These are phyloP conservation scores for Phialophora chinensis DNA, from an alignment of 2,329 filamentous ascomycete genomes.

Conservation along the genomic window DNA sequence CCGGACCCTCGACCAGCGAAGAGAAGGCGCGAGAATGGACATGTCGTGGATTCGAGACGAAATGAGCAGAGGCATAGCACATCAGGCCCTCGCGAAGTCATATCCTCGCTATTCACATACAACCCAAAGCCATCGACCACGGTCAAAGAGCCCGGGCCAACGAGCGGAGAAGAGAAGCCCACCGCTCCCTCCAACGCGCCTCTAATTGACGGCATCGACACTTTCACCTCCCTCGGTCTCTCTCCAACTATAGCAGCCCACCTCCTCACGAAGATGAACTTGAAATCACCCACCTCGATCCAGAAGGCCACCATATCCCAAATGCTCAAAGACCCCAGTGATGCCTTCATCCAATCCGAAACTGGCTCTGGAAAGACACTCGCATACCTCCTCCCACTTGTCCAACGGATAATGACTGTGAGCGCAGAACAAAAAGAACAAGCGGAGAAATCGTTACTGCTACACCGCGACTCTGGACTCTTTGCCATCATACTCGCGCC, in stretches of 20 bases:
- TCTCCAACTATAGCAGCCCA: slow-evolving; percentile 81
- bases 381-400: slow-evolving; percentile 90
- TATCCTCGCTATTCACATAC: slow-evolving; percentile 90
- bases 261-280: slow-evolving; percentile 79
- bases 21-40: slow-evolving; percentile 50
- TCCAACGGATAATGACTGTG: slow-evolving; percentile 84
- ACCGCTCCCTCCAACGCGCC: slow-evolving; percentile 88
- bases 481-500: slow-evolving; percentile 95
- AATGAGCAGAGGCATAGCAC: slow-evolving; percentile 17
- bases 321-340: slow-evolving; percentile 77
- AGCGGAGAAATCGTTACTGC: slow-evolving; percentile 47
- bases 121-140: slow-evolving; percentile 73
- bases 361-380: slow-evolving; percentile 97
- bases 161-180: slow-evolving; percentile 54
- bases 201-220: slow-evolving; percentile 79
- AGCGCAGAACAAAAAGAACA: slow-evolving; percentile 30
- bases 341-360: slow-evolving; percentile 96
- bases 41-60: slow-evolving; percentile 41
- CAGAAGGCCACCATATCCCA: slow-evolving; percentile 88
- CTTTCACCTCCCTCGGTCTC: slow-evolving; percentile 84
- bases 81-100: slow-evolving; percentile 63
- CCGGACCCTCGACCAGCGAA: slow-evolving; percentile 46
- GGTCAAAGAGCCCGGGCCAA: slow-evolving; percentile 43
- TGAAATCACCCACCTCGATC: slow-evolving; percentile 92
- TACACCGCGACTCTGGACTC: slow-evolving; percentile 84